These are phyloP conservation scores for Lithospermum erythrorhizon DNA, from an alignment of 257 asterid species.

Conservation along the genomic window DNA sequence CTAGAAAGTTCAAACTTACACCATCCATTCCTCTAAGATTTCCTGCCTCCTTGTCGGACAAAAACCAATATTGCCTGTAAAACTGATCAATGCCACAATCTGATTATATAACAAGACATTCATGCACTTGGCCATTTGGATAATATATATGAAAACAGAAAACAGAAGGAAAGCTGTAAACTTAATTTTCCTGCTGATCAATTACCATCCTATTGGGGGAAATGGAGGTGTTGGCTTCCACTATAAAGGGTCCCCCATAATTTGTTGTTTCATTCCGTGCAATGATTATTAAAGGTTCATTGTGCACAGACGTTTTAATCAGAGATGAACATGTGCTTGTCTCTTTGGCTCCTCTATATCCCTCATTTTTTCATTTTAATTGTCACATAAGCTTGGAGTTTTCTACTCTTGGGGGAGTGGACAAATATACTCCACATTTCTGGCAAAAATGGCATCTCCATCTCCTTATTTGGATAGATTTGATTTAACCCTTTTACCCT, in stretches of 20 bases:
- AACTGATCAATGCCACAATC: neutral
- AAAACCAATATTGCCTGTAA: too few species aligned
- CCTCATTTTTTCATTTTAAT: slow-evolving; percentile 9
- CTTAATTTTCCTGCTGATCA: neutral
- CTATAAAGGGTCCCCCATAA: slow-evolving; percentile 10
- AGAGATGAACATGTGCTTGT: slow-evolving; percentile 27
- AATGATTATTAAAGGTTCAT: slow-evolving; percentile 21
- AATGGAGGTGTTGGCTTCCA: slow-evolving; percentile 11
- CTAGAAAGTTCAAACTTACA: neutral
- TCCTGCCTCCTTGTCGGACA: neutral
- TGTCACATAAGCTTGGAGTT: slow-evolving; percentile 13
- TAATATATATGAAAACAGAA: neutral
- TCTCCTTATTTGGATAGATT: slow-evolving; percentile 9
- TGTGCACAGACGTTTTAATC: slow-evolving; percentile 1
- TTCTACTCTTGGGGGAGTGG: slow-evolving; percentile 14
- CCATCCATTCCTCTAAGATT: neutral
- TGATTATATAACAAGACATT: neutral
- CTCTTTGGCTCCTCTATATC: slow-evolving; percentile 13
- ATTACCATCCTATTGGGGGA: neutral
- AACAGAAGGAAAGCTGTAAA: neutral
- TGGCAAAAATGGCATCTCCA: slow-evolving; percentile 12
- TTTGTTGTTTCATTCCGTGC: slow-evolving; percentile 21
- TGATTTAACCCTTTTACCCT: slow-evolving; percentile 3
- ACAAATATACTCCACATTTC: slow-evolving; percentile 19
- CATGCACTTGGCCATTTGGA: too few species aligned